Evolutionary conservation across 495 filamentous ascomycete genomes (phyloP), one percentile per base, ranked within the genome.

Genomic region (Physcia stellaris): DNA sequence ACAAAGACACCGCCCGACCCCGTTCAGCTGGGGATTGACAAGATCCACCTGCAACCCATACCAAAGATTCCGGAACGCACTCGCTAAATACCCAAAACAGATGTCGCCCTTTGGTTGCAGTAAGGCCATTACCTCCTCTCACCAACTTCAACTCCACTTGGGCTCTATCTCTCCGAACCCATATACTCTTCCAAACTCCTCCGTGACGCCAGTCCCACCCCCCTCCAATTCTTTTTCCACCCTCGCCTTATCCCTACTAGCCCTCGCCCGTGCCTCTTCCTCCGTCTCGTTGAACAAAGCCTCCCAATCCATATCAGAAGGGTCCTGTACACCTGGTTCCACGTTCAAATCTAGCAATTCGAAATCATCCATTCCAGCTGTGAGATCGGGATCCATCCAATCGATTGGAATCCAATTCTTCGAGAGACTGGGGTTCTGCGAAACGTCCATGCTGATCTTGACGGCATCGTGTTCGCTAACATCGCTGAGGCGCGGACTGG

Each of bases 401-500:
- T 57, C 54, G 4, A 41, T 28, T 9, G 56, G 56, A 13, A 60
- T 47, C 53, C 54, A 61, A 35, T 47, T 49, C 19, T 56, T 52
- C n/a, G n/a, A n/a, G n/a, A n/a, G n/a, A n/a, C n/a, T n/a, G n/a
- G n/a, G n/a, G 9, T 60, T 54, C 4, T 49, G 31, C 20, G 24
- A 31, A 17, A 43, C 47, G 6, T 20, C 37, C 3, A 54, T 33
- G 27, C 42, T 41, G 30, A 54, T 52, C 13, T 49, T 49, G 19
- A 54, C 32, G n/a, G 41, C 37, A 12, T 46, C 51, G 18, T 40
- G 42, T 3, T 41, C 37, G 39, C 39, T 41, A 12, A 54, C 45
- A 20, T 54, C 51, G 42, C 51, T 54, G 22, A 39, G 31, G 24
- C 47, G 43, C 12, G 49, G 46, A 29, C 46, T 51, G 26, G 45